Conservation (phyloP, 257 asterid species). For the Solanum raphanifolium region DNA sequence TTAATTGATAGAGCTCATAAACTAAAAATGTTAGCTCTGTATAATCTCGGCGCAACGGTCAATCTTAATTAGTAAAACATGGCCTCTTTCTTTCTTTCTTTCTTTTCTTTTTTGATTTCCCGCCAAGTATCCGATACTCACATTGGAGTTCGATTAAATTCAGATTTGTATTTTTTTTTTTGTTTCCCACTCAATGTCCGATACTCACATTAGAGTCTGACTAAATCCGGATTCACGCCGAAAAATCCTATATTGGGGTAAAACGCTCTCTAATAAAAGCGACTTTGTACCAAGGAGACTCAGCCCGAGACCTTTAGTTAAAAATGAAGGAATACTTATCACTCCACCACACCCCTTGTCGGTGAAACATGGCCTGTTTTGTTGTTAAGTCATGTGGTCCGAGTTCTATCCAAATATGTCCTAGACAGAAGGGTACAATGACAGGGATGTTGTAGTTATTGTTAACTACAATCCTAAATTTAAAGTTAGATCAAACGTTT, state of each 20-base stretch:
- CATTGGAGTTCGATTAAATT: too few relatives aligned
- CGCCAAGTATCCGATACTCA: accelerated
- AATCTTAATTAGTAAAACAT: background rate
- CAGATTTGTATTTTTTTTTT: too few relatives aligned
- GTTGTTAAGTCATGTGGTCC: background rate
- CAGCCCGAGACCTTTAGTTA: too few relatives aligned
- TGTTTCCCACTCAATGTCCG: background rate
- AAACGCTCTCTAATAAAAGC: accelerated
- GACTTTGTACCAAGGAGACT: too few relatives aligned
- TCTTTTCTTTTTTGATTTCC: too few relatives aligned
- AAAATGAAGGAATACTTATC: too few relatives aligned
- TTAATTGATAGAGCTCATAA: background rate
- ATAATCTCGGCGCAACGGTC: background rate
- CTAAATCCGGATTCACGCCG: accelerated
- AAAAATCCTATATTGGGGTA: background rate
- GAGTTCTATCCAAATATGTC: background rate
- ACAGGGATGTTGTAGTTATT: background rate
- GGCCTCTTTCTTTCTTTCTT: background rate
- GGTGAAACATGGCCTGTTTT: background rate
- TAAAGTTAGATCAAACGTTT: background rate
- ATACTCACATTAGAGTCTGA: background rate
- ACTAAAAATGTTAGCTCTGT: background rate
- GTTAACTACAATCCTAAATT: background rate
- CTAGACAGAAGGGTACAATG: background rate
- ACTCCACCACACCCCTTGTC: background rate